Evolutionary conservation across 768 basidiomycete species (phyloP), one percentile per base, ranked within the genome.

Genomic region (Pleurotus cornucopiae): DNA sequence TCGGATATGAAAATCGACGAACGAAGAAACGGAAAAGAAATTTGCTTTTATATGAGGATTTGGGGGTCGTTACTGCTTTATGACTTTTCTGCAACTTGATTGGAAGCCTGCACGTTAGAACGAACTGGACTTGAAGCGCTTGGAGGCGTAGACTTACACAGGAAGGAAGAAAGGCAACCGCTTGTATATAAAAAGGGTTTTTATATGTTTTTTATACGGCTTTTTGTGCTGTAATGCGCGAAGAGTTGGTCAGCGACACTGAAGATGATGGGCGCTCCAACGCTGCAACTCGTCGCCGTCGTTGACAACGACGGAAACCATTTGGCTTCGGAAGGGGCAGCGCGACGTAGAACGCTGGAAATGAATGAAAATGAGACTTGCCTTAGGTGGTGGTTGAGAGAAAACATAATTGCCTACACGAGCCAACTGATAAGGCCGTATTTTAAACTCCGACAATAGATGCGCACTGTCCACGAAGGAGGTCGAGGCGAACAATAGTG

Each of bases 21-120:
- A 7, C 39, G 51, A 53, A 20, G 51, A 53, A 53, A 44, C n/a
- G 39, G 4, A 20, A 34, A 53, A 41, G 21, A 37, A 53, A 53
- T 67, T 64, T 60, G 57, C 67, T 73, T 81, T 69, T 44, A 16
- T 44, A 58, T 63, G 60, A 60, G 65, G 66, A 71, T 78, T 79
- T 72, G 74, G 68, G 75, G 81, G 86, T 92, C 89, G 89, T 92
- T 92, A 92, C 89, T 92, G 88, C 85, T 89, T 89, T 85, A 81
- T 86, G 74, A 78, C 81, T 89, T 91, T 88, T 86, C 77, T 85
- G 76, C 71, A 74, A 78, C 81, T 85, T 63, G 54, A 59, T 52
- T 49, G 55, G 49, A 57, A 64, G 60, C 30, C 30, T 34, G 9
- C 7, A 11, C 7, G 30, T 34, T 9, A 34, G 30, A 34, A 34